Evolutionary conservation across 1,139 yeast species (phyloP), one percentile per base, ranked within the genome.

Genomic region (Sugiyamaella sp.): DNA sequence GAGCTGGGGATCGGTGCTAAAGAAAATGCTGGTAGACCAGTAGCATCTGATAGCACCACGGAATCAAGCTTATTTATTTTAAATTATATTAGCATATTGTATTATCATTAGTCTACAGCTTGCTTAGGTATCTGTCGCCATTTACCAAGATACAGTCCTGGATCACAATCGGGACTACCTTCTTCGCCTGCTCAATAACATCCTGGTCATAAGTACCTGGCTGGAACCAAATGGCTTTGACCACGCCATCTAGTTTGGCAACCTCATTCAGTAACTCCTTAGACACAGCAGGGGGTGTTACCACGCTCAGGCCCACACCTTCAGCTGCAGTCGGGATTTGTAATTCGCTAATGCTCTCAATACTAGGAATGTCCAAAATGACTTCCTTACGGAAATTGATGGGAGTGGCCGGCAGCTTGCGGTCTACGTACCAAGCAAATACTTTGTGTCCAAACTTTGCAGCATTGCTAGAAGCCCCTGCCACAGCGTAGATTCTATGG

Each of bases 171-270:
- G 68, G 69, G 6, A 68, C 70, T 1, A 71, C 63, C 5, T 63
- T 65, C 38, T 69, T 64, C 0, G 82, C 82, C 6, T 68, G 65
- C 1, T 75, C 74, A 46, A 86, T 68, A 2, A 82, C 84, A n/a
- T 72, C 75, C 6, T 69, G 67, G 61, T 85, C 83, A 60, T 79
- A 86, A 33, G 89, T 79, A 0, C 95, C 95, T 0, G 95, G 95
- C 66, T 88, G 96, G 59, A 86, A 82, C 96, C 96, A 88, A 25
- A 86, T 72, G 0, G 85, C 84, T 60, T 79, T 79, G 25, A 88
- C 72, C 4, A 35, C 22, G 8, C 59, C 62, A 19, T 73, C 68
- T 66, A 53, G 73, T 60, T 5, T 65, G 46, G 46, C 72, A 19
- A 79, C 73, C 44, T 76, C 77, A 44, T 74, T 67, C 46, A 87